Percentiles rank a stretch among this genome's conserved stretches.
Conservation (phyloP, 495 filamentous ascomycete genomes). For the Pyrenula aspistea region DNA sequence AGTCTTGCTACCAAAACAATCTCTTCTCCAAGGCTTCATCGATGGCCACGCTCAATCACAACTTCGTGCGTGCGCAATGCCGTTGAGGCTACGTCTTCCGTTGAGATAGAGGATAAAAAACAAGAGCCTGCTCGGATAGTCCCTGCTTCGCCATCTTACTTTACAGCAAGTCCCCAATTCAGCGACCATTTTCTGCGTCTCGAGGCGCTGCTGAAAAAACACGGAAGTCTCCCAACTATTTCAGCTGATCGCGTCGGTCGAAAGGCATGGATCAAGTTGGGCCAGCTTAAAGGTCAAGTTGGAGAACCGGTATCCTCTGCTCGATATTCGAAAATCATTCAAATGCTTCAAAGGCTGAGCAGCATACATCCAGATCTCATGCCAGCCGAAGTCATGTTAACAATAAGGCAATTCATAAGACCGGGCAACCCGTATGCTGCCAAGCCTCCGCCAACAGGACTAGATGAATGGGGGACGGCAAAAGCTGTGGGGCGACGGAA, state of each 20-base stretch:
- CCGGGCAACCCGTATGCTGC: slow-evolving; percentile 59
- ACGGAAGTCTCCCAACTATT: slow-evolving; percentile 59
- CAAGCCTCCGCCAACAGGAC: slow-evolving; percentile 34
- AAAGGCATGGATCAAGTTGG: slow-evolving; percentile 72
- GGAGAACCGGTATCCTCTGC: slow-evolving; percentile 69
- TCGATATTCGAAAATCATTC: slow-evolving; percentile 65
- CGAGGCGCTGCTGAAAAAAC: slow-evolving; percentile 53
- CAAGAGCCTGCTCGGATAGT: slow-evolving; percentile 51
- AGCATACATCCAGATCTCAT: slow-evolving; percentile 71
- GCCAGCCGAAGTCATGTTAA: slow-evolving; percentile 50
- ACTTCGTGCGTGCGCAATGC: slow-evolving; percentile 3
- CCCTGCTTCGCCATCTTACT: slow-evolving; percentile 83
- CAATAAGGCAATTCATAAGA: slow-evolving; percentile 59
- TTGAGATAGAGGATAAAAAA: slow-evolving; percentile 24
- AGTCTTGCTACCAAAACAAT: not conserved
- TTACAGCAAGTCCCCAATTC: slow-evolving; percentile 73
- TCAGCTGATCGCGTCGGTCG: slow-evolving; percentile 51
- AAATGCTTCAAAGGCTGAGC: slow-evolving; percentile 68
- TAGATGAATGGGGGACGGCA: slow-evolving; percentile 67
- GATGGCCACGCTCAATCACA: slow-evolving; percentile 17
- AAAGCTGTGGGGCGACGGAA: slow-evolving; percentile 76
- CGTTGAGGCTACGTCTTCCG: slow-evolving; percentile 28
- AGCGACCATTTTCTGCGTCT: slow-evolving; percentile 73
- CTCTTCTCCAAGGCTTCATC: not conserved
- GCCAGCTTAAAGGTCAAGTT: slow-evolving; percentile 59